These are phyloP conservation scores for Marvania coccoides DNA, from an alignment of 139 green algal species.

Conservation along the genomic window DNA sequence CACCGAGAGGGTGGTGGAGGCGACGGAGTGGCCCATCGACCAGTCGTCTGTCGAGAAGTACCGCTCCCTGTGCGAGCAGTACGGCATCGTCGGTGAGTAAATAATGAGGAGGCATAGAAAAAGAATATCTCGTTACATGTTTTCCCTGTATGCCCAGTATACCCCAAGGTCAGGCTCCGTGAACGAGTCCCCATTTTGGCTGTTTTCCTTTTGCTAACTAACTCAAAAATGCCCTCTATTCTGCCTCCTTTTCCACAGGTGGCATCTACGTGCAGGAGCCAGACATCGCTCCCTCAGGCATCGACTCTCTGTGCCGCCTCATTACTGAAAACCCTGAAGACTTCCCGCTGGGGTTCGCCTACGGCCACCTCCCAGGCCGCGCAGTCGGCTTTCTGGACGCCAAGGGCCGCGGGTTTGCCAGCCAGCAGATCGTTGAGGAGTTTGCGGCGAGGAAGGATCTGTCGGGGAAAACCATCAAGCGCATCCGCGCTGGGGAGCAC, in stretches of 20 bases:
- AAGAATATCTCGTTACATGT: not conserved
- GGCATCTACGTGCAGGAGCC: slow-evolving; percentile 61
- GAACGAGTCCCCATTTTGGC: too few relatives aligned
- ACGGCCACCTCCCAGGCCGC: slow-evolving; percentile 33
- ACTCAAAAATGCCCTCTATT: too few relatives aligned
- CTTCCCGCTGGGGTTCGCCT: slow-evolving; percentile 41
- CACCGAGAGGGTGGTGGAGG: not conserved
- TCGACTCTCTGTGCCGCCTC: slow-evolving; percentile 33
- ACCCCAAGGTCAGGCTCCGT: too few relatives aligned
- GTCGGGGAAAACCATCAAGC: slow-evolving; percentile 6
- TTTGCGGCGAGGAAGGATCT: slow-evolving; percentile 22
- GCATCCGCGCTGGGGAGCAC: slow-evolving; percentile 35
- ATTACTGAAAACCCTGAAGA: slow-evolving; percentile 13
- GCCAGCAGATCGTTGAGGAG: slow-evolving; percentile 53
- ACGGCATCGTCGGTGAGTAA: slow-evolving; percentile 16
- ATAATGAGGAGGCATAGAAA: too few relatives aligned
- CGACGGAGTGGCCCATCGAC: slow-evolving; percentile 9
- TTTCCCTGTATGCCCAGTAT: too few relatives aligned
- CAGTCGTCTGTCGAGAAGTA: slow-evolving; percentile 14
- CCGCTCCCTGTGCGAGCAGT: slow-evolving; percentile 18
- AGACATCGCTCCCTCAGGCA: slow-evolving; percentile 24
- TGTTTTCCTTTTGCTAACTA: too few relatives aligned
- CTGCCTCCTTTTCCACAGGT: too few relatives aligned
- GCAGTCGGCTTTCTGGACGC: slow-evolving; percentile 15
- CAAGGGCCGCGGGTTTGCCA: slow-evolving; percentile 36